Conservation (phyloP, 2,329 filamentous ascomycete genomes). For the Cephalotrichum gorgonifer region DNA sequence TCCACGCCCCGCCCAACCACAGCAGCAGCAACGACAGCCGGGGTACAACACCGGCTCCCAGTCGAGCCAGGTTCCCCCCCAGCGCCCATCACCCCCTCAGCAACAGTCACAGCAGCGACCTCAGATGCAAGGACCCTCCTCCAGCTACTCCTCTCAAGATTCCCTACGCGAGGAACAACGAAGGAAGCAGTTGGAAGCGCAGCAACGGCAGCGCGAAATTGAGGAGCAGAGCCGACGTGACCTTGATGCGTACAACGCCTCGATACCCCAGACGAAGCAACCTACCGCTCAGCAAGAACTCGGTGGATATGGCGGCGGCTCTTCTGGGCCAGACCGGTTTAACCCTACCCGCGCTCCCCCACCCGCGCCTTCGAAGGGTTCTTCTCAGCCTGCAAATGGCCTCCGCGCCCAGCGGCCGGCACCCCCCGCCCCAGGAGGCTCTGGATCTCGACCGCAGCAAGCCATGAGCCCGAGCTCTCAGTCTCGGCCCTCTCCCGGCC, state of each 20-base stretch:
- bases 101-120: slow-evolving; percentile 45
- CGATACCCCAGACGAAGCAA: slow-evolving; percentile 69
- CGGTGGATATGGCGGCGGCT: slow-evolving; percentile 50
- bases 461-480: slow-evolving; percentile 15
- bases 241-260: slow-evolving; percentile 80
- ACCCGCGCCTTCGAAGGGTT: slow-evolving; percentile 53
- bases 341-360: slow-evolving; percentile 80
- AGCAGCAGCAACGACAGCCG: slow-evolving; percentile 23
- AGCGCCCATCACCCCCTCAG: slow-evolving; percentile 31
- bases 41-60: slow-evolving; percentile 28
- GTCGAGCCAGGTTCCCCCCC: slow-evolving; percentile 25
- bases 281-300: slow-evolving; percentile 86
- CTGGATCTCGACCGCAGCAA: slow-evolving; percentile 27
- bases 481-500: slow-evolving; percentile 2
- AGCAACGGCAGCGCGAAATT: slow-evolving; percentile 46
- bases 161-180: slow-evolving; percentile 45
- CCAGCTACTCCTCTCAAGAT: slow-evolving; percentile 43
- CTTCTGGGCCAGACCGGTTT: slow-evolving; percentile 55
- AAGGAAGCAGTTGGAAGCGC: slow-evolving; percentile 51
- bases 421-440: slow-evolving; percentile 53
- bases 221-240: slow-evolving; percentile 65
- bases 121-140: slow-evolving; percentile 46
- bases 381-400: slow-evolving; percentile 35
- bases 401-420: slow-evolving; percentile 70
- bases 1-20: slow-evolving; percentile 41